Evolutionary conservation across 495 filamentous ascomycete species (phyloP), one percentile per base, ranked within the genome.

Genomic region (Aspergillus coremiiformis): DNA sequence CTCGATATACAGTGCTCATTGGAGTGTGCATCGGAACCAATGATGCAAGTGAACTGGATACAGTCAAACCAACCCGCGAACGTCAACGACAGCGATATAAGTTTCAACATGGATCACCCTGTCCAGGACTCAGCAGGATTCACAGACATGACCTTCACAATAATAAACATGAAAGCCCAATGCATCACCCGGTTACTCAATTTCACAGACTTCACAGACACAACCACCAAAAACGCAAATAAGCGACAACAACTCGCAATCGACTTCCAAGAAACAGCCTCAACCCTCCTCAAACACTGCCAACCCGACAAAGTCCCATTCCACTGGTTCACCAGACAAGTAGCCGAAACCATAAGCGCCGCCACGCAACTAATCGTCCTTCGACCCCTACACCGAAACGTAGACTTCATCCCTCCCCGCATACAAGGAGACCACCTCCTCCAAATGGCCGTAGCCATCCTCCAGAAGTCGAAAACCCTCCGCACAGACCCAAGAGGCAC

Each of bases 11-110:
- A 68, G 32, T 60, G 66, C 8, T 66, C 62, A 1, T 53, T 68
- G 1, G 66, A 71, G 29, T 56, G 65, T 2, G 69, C 66, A 17
- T 68, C 68, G 14, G 68, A 68, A 39, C 69, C 69, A 20, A 71
- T 74, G 65, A 71, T 74, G 55, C 63, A 64, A 42, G 48, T 62
- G 0, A 54, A 43, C 6, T 70, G 65, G 65, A 43, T 69, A 5
- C 52, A 65, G 26, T 55, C 56, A 10, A 52, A 65, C 27, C 57
- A 46, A 4, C 67, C 68, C 7, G 47, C 57, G 1, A 67, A 71
- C 32, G 56, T 69, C 49, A 68, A 71, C 22, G 65, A 69, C 43
- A 58, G 63, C 15, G 64, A 66, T 29, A 58, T 72, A 30, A 57
- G 49, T 51, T 59, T 60, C 37, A 46, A 51, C 39, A 68, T 68